Percentiles rank a stretch among this genome's conserved stretches.
These are phyloP conservation scores for Lecanoromycetidae sp. DNA, from an alignment of 2,329 filamentous ascomycete genomes.

Conservation along the genomic window DNA sequence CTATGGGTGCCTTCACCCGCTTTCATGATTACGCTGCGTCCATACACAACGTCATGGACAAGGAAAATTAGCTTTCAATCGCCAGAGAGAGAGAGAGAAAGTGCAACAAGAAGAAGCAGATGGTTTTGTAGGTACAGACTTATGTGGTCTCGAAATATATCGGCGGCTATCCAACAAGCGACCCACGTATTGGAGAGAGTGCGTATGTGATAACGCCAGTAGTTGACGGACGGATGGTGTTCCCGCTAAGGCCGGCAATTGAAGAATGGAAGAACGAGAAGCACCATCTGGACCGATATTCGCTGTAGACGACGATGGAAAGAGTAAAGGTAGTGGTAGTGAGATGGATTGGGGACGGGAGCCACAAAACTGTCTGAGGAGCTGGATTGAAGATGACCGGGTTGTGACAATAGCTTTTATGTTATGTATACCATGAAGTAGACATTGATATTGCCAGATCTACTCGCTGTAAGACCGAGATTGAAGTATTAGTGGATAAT, in stretches of 20 bases:
- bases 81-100: conserved; percentile 5
- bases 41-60: neutral
- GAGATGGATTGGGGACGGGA: no score
- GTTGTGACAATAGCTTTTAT: no score
- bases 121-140: neutral
- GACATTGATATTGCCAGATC: no score
- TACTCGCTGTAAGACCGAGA: no score
- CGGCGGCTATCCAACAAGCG: conserved; percentile 11
- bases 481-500: neutral
- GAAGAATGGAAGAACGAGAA: neutral
- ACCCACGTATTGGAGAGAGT: conserved; percentile 1
- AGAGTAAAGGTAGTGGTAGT: no score
- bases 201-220: conserved; percentile 1
- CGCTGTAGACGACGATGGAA: no score
- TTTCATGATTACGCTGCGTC: conserved; percentile 4
- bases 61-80: conserved; percentile 8
- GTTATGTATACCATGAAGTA: no score
- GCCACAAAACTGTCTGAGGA: no score
- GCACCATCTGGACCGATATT: no score
- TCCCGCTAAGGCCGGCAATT: neutral
- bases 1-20: neutral
- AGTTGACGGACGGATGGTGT: neutral
- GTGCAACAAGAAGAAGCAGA: neutral
- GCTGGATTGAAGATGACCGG: no score
- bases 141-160: neutral